Percentiles rank a stretch among this genome's conserved stretches.
Evolutionary conservation across 371 early-diverging fungal species (phyloP).

Genomic region (Enterospora canceri): DNA sequence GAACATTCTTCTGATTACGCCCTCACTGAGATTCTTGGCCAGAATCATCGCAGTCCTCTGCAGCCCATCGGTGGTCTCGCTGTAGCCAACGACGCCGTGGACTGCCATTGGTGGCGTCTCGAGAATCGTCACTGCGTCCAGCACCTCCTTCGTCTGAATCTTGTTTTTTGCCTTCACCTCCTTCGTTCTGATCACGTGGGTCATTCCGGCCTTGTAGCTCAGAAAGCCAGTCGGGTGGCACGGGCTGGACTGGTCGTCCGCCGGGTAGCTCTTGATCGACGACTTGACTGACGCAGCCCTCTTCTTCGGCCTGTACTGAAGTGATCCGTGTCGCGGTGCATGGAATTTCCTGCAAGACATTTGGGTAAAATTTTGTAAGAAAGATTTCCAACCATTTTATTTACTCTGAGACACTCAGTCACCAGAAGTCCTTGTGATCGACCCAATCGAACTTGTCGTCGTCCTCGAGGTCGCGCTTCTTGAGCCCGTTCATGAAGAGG

Average conservation of each 20-base stretch:
- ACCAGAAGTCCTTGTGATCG: not conserved
- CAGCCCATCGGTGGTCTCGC: slow-evolving; percentile 89
- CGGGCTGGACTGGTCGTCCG: slow-evolving; percentile 81
- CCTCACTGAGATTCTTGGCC: slow-evolving; percentile 93
- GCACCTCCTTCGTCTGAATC: slow-evolving; percentile 66
- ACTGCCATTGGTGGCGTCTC: slow-evolving; percentile 93
- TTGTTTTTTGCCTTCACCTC: slow-evolving; percentile 62
- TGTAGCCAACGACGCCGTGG: slow-evolving; percentile 97
- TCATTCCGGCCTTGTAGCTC: slow-evolving; percentile 99
- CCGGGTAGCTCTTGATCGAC: slow-evolving; percentile 90
- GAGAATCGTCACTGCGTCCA: slow-evolving; percentile 94
- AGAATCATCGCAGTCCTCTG: slow-evolving; percentile 89
- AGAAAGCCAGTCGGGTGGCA: slow-evolving; percentile 95
- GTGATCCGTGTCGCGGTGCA: slow-evolving; percentile 88
- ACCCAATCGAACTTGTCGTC: slow-evolving; percentile 52
- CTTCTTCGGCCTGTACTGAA: slow-evolving; percentile 95
- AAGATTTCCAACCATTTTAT: not conserved
- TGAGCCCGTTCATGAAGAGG: slow-evolving; percentile 79
- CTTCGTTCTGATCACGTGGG: slow-evolving; percentile 93
- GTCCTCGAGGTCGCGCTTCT: slow-evolving; percentile 62
- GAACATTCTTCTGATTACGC: slow-evolving; percentile 92
- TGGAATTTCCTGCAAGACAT: slow-evolving; percentile 60
- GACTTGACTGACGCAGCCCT: slow-evolving; percentile 81
- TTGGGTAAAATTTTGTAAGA: slow-evolving; percentile 1
- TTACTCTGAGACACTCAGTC: too few species aligned